Evolutionary conservation across 257 asterid genomes (phyloP).

Genomic region (Primulina tabacum): DNA sequence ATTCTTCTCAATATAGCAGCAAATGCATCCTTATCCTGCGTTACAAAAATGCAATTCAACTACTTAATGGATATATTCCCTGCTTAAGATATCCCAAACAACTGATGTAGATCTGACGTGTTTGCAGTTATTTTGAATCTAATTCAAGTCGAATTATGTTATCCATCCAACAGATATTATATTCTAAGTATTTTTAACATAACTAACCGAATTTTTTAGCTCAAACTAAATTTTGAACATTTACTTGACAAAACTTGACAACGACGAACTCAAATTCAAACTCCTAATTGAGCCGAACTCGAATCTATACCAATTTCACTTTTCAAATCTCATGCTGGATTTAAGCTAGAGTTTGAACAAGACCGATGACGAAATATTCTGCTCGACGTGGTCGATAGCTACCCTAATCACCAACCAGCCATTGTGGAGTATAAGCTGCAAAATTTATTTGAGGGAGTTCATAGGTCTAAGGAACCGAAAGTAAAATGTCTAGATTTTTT

Average conservation of each 20-base stretch:
- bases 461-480: not conserved
- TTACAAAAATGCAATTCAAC: constrained; percentile 4
- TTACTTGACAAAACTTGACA: not conserved
- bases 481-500: no score
- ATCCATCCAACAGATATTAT: not conserved
- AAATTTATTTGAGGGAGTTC: not conserved
- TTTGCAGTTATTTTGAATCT: no score
- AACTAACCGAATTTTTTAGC: not conserved
- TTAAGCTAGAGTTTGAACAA: not conserved
- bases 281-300: not conserved
- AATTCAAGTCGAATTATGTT: not conserved
- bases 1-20: constrained; percentile 75
- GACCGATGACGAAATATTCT: not conserved
- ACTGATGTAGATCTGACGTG: no score
- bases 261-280: not conserved
- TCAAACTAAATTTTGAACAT: not conserved
- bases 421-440: not conserved
- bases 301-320: no score
- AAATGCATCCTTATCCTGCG: constrained; percentile 88
- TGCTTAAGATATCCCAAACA: not conserved
- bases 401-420: not conserved
- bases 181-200: no score
- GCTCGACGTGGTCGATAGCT: not conserved
- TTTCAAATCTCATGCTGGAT: not conserved
- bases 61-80: not conserved